These are phyloP conservation scores for Aureobasidium sp. DNA, from an alignment of 2,329 filamentous ascomycete genomes.

Conservation along the genomic window DNA sequence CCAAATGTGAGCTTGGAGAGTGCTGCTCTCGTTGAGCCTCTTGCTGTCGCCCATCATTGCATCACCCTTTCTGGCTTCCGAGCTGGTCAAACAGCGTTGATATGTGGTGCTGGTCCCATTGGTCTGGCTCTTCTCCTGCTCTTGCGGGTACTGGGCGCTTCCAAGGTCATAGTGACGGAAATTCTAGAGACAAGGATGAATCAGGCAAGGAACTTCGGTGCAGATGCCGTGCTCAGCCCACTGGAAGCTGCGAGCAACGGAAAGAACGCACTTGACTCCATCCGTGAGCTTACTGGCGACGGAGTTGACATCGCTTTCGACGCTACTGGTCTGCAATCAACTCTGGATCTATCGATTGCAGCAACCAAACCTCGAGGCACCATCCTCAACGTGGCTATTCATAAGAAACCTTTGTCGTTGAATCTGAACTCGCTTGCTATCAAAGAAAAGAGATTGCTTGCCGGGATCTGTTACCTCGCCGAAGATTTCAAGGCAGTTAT, in stretches of 20 bases:
- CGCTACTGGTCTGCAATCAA: slow-evolving; percentile 19
- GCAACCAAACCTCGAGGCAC: slow-evolving; percentile 23
- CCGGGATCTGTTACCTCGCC: slow-evolving; percentile 21
- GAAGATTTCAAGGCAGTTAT: slow-evolving; percentile 24
- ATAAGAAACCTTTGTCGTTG: slow-evolving; percentile 23
- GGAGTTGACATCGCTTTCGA: slow-evolving; percentile 20
- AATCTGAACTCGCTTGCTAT: slow-evolving; percentile 22
- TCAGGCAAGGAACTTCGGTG: slow-evolving; percentile 17
- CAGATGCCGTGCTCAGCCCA: slow-evolving; percentile 16
- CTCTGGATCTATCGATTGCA: slow-evolving; percentile 10
- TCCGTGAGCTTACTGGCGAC: background rate
- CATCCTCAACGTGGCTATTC: slow-evolving; percentile 25
- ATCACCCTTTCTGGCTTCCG: slow-evolving; percentile 54
- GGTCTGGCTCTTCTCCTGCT: slow-evolving; percentile 66
- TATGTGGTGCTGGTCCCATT: slow-evolving; percentile 70
- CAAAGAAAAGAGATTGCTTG: slow-evolving; percentile 22
- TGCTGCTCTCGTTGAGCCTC: slow-evolving; percentile 66
- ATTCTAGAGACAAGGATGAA: slow-evolving; percentile 32
- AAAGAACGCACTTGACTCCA: background rate
- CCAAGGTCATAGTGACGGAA: slow-evolving; percentile 65
- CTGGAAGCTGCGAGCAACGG: background rate
- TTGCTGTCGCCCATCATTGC: slow-evolving; percentile 71
- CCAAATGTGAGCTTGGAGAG: slow-evolving; percentile 58
- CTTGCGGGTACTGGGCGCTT: slow-evolving; percentile 57
- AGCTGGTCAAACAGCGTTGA: slow-evolving; percentile 53